Base-by-base conservation (phyloP, 768 basidiomycete genomes). In the Pisolithus sp. region DNA sequence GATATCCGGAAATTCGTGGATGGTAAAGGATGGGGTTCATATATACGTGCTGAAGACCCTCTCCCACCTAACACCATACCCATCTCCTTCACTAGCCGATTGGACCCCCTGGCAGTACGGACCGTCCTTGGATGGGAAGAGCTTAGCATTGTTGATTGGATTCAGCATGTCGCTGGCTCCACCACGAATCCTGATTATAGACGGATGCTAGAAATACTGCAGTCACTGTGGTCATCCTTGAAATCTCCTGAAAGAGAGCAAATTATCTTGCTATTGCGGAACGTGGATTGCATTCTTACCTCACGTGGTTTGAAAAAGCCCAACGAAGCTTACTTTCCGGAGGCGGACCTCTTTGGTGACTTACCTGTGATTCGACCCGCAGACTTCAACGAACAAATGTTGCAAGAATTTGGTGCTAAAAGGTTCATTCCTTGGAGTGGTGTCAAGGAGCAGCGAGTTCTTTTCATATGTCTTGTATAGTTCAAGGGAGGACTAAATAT, bases 341-440 rank as follows among this genome's bases (percentile, higher is more conserved):
- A 81, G 54, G 93, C 85, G n/a, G 80, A 89, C 57, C 73, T 97
- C n/a, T 96, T 97, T 66, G 79, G 79, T 23, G 93, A 95, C 64
- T 71, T 93, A 17, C 83, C 92, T 3, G 80, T 89, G 39, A 81
- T 90, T 8, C 21, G 30, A 26, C 76, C 70, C 0, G 66, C 93
- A 23, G 34, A 15, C 5, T 13, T 80, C 78, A 3, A 62, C 68
- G 3, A 51, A 64, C 0, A 71, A 57, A 68, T 85, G 8, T 62
- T 85, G 5, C 68, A 76, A 46, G 75, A 76, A 2, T 67, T 96
- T 0, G 90, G 86, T 12, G 86, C 93, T 20, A 75, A 85, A 6
- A 83, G 80, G 61, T 89, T 91, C 56, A 89, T 94, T 18, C 88
- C 93, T 53, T 72, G 95, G 4, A 89, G 93, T 63, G 70, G 92